Percentiles rank a stretch among this genome's conserved stretches.
These are phyloP conservation scores for Aspergillus pseudoviridinutans DNA, from an alignment of 2,329 filamentous ascomycete genomes.

Conservation along the genomic window DNA sequence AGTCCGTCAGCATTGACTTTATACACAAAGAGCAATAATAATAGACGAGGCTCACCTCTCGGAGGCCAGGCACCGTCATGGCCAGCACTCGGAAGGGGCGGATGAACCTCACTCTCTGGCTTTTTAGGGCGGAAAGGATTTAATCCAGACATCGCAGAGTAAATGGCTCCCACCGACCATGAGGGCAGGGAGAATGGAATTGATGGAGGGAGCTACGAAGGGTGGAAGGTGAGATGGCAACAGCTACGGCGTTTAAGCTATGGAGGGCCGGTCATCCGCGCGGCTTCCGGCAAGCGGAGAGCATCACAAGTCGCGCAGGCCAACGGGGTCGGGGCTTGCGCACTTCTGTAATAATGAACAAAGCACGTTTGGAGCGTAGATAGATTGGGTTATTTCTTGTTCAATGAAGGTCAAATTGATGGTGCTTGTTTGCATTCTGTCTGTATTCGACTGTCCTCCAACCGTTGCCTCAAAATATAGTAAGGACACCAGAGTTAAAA, in stretches of 20 bases:
- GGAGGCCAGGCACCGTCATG: neutral
- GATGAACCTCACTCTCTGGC: constrained; percentile 28
- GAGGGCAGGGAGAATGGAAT: constrained; percentile 16
- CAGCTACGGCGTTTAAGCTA: neutral
- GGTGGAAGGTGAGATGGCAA: neutral
- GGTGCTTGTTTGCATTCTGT: neutral
- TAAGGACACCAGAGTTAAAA: neutral
- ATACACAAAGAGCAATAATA: neutral
- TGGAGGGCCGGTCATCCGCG: constrained; percentile 5
- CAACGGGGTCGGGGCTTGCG: neutral
- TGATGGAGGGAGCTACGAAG: constrained; percentile 10
- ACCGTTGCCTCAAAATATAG: neutral
- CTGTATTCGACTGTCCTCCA: neutral
- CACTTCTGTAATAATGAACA: neutral
- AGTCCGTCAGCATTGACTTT: constrained; percentile 6
- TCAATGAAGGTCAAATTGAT: neutral
- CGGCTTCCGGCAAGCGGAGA: constrained; percentile 8
- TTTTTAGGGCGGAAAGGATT: constrained; percentile 50
- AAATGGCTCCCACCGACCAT: constrained; percentile 26
- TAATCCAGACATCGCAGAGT: constrained; percentile 43
- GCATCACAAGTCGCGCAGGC: constrained; percentile 2
- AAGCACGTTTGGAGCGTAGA: neutral
- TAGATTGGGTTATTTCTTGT: neutral
- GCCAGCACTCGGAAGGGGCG: constrained; percentile 10
- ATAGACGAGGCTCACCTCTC: neutral